These are phyloP conservation scores for Leptodontidium sp. DNA, from an alignment of 2,329 filamentous ascomycete genomes.

Conservation along the genomic window DNA sequence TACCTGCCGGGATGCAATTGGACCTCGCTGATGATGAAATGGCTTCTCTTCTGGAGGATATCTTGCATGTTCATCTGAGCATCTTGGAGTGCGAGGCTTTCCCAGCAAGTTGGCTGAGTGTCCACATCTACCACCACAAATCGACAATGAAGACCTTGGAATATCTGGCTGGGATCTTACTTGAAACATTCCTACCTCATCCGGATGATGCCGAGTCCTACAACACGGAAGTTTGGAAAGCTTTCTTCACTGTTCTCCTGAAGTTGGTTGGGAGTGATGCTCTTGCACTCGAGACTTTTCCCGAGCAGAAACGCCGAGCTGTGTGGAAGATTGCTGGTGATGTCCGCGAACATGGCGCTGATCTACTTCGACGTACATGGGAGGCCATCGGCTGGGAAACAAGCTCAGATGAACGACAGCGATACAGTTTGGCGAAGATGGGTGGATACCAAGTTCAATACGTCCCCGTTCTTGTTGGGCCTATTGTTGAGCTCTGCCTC, in stretches of 20 bases:
- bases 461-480: conserved; percentile 88
- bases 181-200: conserved; percentile 85
- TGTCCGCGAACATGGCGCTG: conserved; percentile 89
- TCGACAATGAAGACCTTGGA: conserved; percentile 87
- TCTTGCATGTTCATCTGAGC: conserved; percentile 85
- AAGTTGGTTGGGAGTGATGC: conserved; percentile 89
- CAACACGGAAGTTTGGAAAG: conserved; percentile 92
- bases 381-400: conserved; percentile 98
- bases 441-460: conserved; percentile 99
- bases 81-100: conserved; percentile 91
- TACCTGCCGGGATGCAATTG: conserved; percentile 76
- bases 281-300: conserved; percentile 92
- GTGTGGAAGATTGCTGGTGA: conserved; percentile 99
- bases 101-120: conserved; percentile 87
- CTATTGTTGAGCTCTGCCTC: conserved; percentile 91
- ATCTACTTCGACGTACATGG: conserved; percentile 86
- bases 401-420: conserved; percentile 76
- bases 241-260: conserved; percentile 88
- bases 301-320: conserved; percentile 93
- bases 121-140: conserved; percentile 92
- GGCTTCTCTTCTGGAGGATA: conserved; percentile 77
- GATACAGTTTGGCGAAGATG: conserved; percentile 83
- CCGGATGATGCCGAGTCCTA: conserved; percentile 85
- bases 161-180: conserved; percentile 79
- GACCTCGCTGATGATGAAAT: conserved; percentile 79